Conservation (phyloP, 345 rosid species). For the Rhizophora apiculata region DNA sequence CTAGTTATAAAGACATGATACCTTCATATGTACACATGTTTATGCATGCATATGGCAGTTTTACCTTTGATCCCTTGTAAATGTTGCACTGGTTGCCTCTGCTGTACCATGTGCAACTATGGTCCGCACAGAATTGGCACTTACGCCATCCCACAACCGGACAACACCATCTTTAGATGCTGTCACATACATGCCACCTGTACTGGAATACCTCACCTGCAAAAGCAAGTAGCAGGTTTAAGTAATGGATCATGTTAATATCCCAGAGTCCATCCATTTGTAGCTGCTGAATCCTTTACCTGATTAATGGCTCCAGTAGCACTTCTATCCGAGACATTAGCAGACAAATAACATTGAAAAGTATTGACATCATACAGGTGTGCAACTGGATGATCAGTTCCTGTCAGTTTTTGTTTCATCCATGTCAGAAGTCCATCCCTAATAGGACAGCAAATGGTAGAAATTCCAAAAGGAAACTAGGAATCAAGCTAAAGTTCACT, state of each 20-base stretch:
- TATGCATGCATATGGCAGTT: neutral
- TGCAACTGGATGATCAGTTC: constrained; percentile 77
- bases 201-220: constrained; percentile 84
- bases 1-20: too few relatives aligned
- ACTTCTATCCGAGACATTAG: constrained; percentile 53
- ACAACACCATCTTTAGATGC: constrained; percentile 84
- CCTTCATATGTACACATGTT: neutral
- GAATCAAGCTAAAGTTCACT: neutral
- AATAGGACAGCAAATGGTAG: too few relatives aligned
- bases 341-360: constrained; percentile 63
- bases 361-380: constrained; percentile 85
- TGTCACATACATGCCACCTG: constrained; percentile 71
- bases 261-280: constrained; percentile 6
- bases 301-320: constrained; percentile 78
- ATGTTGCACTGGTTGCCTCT: constrained; percentile 68
- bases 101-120: constrained; percentile 67
- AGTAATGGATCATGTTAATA: neutral
- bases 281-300: constrained; percentile 30
- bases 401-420: constrained; percentile 35
- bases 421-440: constrained; percentile 15
- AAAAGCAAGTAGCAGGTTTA: constrained; percentile 15
- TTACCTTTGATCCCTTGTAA: constrained; percentile 81
- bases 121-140: constrained; percentile 60
- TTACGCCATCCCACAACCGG: constrained; percentile 74
- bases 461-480: too few relatives aligned